These are phyloP conservation scores for Fusarium nurragi DNA, from an alignment of 2,329 filamentous ascomycete species.

Conservation along the genomic window DNA sequence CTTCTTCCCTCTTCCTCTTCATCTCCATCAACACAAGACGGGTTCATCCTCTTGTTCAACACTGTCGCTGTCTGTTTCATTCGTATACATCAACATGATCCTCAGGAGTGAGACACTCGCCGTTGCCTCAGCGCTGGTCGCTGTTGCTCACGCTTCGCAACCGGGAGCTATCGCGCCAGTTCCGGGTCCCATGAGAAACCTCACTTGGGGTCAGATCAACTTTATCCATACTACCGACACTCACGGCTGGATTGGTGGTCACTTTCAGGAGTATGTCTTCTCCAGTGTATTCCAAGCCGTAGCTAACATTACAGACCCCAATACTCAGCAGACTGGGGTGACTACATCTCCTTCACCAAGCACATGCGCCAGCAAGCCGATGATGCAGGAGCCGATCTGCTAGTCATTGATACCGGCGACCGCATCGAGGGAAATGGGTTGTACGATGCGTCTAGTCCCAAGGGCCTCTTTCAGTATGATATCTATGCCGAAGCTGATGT, in stretches of 20 bases:
- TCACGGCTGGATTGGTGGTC: slow-evolving; percentile 94
- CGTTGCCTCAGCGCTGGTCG: slow-evolving; percentile 47
- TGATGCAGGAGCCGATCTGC: slow-evolving; percentile 78
- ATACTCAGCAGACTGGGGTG: slow-evolving; percentile 96
- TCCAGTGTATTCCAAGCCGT: accelerated
- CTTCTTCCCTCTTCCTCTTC: slow-evolving; percentile 16
- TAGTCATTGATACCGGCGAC: slow-evolving; percentile 97
- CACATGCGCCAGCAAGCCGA: slow-evolving; percentile 85
- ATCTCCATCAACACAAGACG: slow-evolving; percentile 10
- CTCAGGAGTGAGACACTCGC: slow-evolving; percentile 36
- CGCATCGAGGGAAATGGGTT: slow-evolving; percentile 93
- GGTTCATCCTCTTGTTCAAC: slow-evolving; percentile 9
- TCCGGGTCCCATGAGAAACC: slow-evolving; percentile 80
- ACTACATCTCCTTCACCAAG: slow-evolving; percentile 92
- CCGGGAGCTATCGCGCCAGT: slow-evolving; percentile 82
- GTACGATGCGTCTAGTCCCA: slow-evolving; percentile 88
- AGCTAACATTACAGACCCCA: slow-evolving; percentile 68
- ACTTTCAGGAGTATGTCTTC: slow-evolving; percentile 80
- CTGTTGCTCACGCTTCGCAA: slow-evolving; percentile 66
- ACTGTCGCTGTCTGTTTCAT: background rate
- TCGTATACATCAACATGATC: slow-evolving; percentile 36
- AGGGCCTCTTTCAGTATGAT: slow-evolving; percentile 87
- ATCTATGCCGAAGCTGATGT: slow-evolving; percentile 85
- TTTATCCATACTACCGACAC: slow-evolving; percentile 97
- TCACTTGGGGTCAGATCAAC: slow-evolving; percentile 94